Base-by-base conservation (phyloP, 1,139 yeast species). In the Sugiyamaella pinicola region DNA sequence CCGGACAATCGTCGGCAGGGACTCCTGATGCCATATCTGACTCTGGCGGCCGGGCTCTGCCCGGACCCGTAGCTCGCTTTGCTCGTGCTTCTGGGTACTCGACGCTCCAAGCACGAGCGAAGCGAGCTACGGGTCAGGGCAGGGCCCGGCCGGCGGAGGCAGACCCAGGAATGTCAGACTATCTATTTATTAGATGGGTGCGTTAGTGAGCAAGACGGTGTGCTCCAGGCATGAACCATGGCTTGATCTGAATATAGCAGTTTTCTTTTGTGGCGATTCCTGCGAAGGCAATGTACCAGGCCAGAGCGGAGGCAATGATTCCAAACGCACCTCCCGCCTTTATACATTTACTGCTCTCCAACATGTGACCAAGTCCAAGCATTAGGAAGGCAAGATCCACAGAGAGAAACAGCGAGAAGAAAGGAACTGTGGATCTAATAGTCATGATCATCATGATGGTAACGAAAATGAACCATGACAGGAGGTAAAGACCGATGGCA, bases 221-320 rank as follows among this genome's bases (percentile, higher is more conserved):
- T 1, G 53, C 53, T n/a, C 50, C 47, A 31, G 53, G 53, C 53
- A 51, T 51, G 38, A 39, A 46, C 47, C 44, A 39, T 10, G 50
- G 46, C 24, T 44, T 44, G 34, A 49, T 15, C 13, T 39, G 33
- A 15, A 52, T 34, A 33, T 43, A 52, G 10, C 48, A 43, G 26
- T 43, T 49, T 33, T 52, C 55, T 41, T 52, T 52, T 78, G 55
- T 85, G 46, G 91, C 87, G 53, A 89, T 69, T 81, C 96, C 96
- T 9, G 95, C 93, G 62, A 80, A 86, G 3, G 95, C 96, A 67
- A 86, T 85, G 66, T 87, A 87, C 89, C 91, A 88, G n/a, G 95
- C 95, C 48, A 80, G 68, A 61, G 85, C 79, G 1, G 96, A 87
- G 33, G 90, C 82, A 26, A 87, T 69, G 10, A 88, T 66, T 40